phyloP scores from a whole-genome alignment of 345 rosid genomes.

The Chamaenerion angustifolium region DNA sequence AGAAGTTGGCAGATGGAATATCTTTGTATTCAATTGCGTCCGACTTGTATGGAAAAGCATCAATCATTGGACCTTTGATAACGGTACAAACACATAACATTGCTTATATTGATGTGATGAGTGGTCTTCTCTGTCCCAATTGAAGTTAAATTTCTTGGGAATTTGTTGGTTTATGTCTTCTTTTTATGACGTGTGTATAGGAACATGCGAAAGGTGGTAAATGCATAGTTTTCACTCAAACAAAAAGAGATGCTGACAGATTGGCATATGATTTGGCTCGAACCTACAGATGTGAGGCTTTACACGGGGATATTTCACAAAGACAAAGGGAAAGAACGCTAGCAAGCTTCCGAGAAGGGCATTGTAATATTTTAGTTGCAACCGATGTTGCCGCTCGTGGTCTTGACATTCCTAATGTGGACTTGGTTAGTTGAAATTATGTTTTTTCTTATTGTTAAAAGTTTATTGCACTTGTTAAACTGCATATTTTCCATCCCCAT shows the following conservation, averaged over 20 bases:
- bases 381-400: constrained; percentile 99
- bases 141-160: neutral
- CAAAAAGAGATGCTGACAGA: constrained; percentile 90
- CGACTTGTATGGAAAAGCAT: constrained; percentile 40
- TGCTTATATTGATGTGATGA: too few relatives aligned
- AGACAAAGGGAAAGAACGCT: constrained; percentile 83
- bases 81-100: constrained; percentile 29
- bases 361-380: constrained; percentile 73
- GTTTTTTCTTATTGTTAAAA: neutral
- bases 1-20: constrained; percentile 87
- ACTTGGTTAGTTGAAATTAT: constrained; percentile 53
- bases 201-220: constrained; percentile 97
- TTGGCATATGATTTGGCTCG: constrained; percentile 65
- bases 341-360: constrained; percentile 71
- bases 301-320: constrained; percentile 96
- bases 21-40: constrained; percentile 55
- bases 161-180: constrained; percentile 7
- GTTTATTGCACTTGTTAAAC: too few relatives aligned
- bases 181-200: constrained; percentile 16
- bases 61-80: constrained; percentile 67
- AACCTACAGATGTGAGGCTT: constrained; percentile 64
- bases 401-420: constrained; percentile 97
- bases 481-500: too few relatives aligned
- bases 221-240: constrained; percentile 89
- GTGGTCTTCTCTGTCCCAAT: neutral